These are phyloP conservation scores for Spirogloea muscicola DNA, from an alignment of 139 green algal genomes.

Conservation along the genomic window DNA sequence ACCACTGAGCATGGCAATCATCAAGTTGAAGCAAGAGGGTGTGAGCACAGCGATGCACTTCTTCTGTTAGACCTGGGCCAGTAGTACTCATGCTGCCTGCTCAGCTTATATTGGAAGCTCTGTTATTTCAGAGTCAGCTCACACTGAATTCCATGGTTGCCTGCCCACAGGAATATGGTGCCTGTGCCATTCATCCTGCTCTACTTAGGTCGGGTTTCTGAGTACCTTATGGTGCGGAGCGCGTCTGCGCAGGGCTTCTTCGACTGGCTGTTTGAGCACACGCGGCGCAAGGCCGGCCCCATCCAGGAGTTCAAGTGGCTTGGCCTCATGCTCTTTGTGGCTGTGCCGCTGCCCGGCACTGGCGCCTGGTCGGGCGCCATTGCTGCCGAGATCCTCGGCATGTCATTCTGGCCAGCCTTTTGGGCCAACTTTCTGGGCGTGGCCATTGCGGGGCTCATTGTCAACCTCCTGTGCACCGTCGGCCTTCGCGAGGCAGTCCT, in stretches of 20 bases:
- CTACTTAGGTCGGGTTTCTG: slow-evolving; percentile 22
- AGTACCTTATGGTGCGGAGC: slow-evolving; percentile 1
- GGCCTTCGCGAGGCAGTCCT: too few relatives aligned
- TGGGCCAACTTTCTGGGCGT: slow-evolving; percentile 36
- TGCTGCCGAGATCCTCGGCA: slow-evolving; percentile 33
- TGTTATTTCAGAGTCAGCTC: too few relatives aligned
- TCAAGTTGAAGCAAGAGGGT: too few relatives aligned
- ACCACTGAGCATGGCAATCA: too few relatives aligned
- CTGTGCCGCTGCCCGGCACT: slow-evolving; percentile 42
- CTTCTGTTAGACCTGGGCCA: too few relatives aligned
- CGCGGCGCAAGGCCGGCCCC: slow-evolving; percentile 20
- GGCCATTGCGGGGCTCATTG: slow-evolving; percentile 39
- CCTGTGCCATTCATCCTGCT: slow-evolving; percentile 46
- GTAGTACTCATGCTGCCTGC: too few relatives aligned
- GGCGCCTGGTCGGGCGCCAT: slow-evolving; percentile 47
- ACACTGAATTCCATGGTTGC: too few relatives aligned
- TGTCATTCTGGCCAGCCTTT: slow-evolving; percentile 40
- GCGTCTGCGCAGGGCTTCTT: not conserved
- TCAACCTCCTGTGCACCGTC: slow-evolving; percentile 25
- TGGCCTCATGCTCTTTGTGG: slow-evolving; percentile 47
- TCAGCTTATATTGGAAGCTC: too few relatives aligned
- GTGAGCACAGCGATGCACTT: too few relatives aligned
- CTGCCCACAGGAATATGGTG: slow-evolving; percentile 45
- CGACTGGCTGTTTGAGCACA: slow-evolving; percentile 28
- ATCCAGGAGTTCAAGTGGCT: slow-evolving; percentile 45